These are phyloP conservation scores for Umbilicus rupestris DNA, from an alignment of 164 flowering plant genomes.

Conservation along the genomic window DNA sequence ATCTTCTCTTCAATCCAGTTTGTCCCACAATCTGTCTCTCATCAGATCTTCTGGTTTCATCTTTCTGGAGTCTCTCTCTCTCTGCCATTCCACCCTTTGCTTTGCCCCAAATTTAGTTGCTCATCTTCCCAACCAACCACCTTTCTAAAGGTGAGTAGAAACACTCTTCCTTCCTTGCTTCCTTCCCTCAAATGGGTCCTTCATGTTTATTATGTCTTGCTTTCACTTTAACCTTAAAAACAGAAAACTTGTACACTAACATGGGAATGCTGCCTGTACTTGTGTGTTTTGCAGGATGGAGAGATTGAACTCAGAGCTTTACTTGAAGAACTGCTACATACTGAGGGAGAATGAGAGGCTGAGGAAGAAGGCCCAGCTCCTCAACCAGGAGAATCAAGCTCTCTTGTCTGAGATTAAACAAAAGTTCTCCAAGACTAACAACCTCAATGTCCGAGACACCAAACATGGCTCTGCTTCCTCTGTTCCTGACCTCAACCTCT, in stretches of 20 bases:
- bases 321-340: conserved; percentile 43
- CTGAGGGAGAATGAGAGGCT: conserved; percentile 51
- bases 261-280: neutral
- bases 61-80: too few relatives aligned
- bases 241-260: neutral
- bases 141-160: neutral
- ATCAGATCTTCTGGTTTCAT: too few relatives aligned
- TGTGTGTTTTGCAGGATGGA: conserved; percentile 27
- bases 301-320: conserved; percentile 41
- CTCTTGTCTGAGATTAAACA: conserved; percentile 36
- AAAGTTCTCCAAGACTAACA: conserved; percentile 1
- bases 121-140: too few relatives aligned
- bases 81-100: neutral
- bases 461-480: neutral
- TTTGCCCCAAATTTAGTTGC: neutral
- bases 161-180: too few relatives aligned
- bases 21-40: conserved; percentile 4
- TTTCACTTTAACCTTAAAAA: neutral
- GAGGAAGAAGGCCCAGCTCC: conserved; percentile 45
- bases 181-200: too few relatives aligned
- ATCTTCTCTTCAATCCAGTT: neutral
- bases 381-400: conserved; percentile 51
- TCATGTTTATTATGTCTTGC: neutral
- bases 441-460: neutral
- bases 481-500: conserved; percentile 5